Base-by-base conservation (phyloP, 495 filamentous ascomycete genomes). In the Platismatia glauca region DNA sequence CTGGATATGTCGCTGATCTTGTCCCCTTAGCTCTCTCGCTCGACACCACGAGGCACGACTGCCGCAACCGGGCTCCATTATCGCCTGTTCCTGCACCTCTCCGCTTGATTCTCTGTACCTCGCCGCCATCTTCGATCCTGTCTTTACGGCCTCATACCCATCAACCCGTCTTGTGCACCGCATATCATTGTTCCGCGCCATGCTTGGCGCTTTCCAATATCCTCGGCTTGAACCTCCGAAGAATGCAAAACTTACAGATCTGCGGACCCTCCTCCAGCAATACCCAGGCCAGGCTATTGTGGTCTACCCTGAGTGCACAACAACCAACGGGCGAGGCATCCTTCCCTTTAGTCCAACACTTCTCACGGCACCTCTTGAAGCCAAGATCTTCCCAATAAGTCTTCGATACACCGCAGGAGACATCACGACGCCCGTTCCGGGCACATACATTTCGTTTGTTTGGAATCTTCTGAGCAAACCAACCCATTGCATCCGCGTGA, bases 81-180 rank as follows among this genome's bases (percentile, higher is more conserved):
- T 99, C 67, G 91, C 92, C 48, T 88, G 87, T 55, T 91, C 89
- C 56, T 91, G 89, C 70, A 97, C 91, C 35, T 93, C 88, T 1
- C 94, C 94, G 3, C 83, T 99, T 70, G 94, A 99, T 71, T 87
- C 89, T 7, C 76, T 99, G 39, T 97, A 97, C 73, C 84, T 99
- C n/a, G 90, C 93, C 53, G 91, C 91, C 37, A 90, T 98, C 68
- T 98, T 97, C 76, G 90, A 95, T 73, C 92, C 92, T 24, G 80
- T 99, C 72, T 97, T 99, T 76, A 93, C 90, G 39, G 80, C 85
- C 22, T 87, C 83, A 13, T 95, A 90, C 71, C 90, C 91, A 0
- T 75, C 78, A 65, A 86, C 84, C 0, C 82, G 82, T 38, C 82
- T 85, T 46, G 89, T 97, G 34, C 83, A 87, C 60, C 84, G 77